Base-by-base conservation (phyloP, 805 yeast species). In the Schwanniomyces occidentalis region DNA sequence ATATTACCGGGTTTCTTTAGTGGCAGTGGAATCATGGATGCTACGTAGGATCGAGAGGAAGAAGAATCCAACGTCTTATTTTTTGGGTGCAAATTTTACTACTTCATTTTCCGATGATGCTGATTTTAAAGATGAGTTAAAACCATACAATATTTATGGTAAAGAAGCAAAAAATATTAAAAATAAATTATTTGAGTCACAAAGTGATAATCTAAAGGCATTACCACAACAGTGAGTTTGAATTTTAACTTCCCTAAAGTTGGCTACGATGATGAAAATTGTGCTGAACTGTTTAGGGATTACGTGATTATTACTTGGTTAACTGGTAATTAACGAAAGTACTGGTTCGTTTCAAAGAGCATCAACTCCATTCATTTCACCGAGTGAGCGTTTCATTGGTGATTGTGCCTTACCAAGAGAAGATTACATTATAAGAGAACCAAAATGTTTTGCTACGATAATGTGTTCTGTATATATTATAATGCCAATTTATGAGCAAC, bases 21-120 rank as follows among this genome's bases (percentile, higher is more conserved):
- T 19, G 19, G 67, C 20, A 69, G 76, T 7, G 80, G 79, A 51
- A 75, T 80, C 18, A 63, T 72, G 45, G 79, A 77, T 52, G 72
- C 78, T 21, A 59, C 75, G n/a, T n/a, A n/a, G n/a, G n/a, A n/a
- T n/a, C n/a, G n/a, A n/a, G n/a, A n/a, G n/a, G n/a, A n/a, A n/a
- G n/a, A n/a, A n/a, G n/a, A n/a, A n/a, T n/a, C n/a, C n/a, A n/a
- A n/a, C n/a, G n/a, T n/a, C n/a, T n/a, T n/a, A n/a, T n/a, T n/a
- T n/a, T n/a, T n/a, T n/a, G n/a, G n/a, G n/a, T n/a, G n/a, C n/a
- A n/a, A n/a, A n/a, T n/a, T n/a, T n/a, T 10, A 72, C 71, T 63
- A 72, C 73, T 56, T 67, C 78, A 12, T 73, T 68, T 57, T 70
- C 50, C 60, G 57, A 63, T 49, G 78, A 73, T 51, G 52, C 56